Evolutionary conservation across 192 early-diverging fungal species (phyloP).

Genomic region (Diversispora epigaea): DNA sequence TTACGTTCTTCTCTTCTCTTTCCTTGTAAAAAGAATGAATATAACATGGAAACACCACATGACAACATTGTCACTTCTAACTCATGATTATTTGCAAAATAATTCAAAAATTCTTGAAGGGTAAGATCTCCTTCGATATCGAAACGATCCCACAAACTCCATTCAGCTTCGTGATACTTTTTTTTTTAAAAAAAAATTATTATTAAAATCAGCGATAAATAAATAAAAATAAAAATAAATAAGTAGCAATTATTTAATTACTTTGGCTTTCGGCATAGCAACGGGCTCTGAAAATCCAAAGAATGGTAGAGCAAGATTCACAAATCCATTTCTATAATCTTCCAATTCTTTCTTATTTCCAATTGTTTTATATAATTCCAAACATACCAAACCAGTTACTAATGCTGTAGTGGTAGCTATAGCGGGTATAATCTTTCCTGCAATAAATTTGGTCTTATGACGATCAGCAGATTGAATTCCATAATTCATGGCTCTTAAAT

Average conservation of each 20-base stretch:
- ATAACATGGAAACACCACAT: constrained; percentile 89
- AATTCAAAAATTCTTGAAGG: constrained; percentile 84
- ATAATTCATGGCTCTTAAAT: constrained; percentile 87
- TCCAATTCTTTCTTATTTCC: constrained; percentile 79
- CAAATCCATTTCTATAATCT: constrained; percentile 98
- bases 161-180: constrained; percentile 79
- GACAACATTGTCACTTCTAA: constrained; percentile 93
- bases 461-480: constrained; percentile 71
- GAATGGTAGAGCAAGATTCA: constrained; percentile 97
- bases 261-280: constrained; percentile 75
- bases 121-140: constrained; percentile 82
- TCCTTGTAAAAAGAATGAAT: constrained; percentile 80
- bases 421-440: constrained; percentile 88
- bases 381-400: constrained; percentile 94
- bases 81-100: constrained; percentile 77
- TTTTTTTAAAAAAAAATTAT: not conserved
- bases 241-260: too few species aligned
- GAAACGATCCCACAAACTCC: constrained; percentile 96
- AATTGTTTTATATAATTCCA: constrained; percentile 96
- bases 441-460: constrained; percentile 85
- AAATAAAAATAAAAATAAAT: not conserved
- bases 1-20: constrained; percentile 84
- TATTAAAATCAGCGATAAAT: not conserved
- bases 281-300: constrained; percentile 99
- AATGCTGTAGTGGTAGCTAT: constrained; percentile 95